phyloP scores from a whole-genome alignment of 441 rosid species.

The Cnidoscolus chayamansa region DNA sequence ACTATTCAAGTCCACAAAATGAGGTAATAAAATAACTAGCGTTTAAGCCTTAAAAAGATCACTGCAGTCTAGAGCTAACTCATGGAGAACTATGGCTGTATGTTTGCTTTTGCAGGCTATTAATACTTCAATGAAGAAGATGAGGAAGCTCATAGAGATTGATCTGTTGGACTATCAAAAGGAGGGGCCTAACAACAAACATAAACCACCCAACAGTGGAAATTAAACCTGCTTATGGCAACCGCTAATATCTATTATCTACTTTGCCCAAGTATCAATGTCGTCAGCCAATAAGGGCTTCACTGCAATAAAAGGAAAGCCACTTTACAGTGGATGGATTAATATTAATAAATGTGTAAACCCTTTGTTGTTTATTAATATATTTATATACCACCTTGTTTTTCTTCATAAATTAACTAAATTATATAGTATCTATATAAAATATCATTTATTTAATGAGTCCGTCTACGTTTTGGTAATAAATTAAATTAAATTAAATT shows the following conservation, averaged over 20 bases:
- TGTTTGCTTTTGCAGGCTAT: conserved; percentile 4
- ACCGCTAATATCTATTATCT: neutral
- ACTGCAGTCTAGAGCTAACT: neutral
- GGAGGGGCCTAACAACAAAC: conserved; percentile 35
- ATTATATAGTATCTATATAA: too few relatives aligned
- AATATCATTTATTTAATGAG: too few relatives aligned
- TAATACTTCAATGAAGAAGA: conserved; percentile 16
- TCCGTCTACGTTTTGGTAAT: too few relatives aligned
- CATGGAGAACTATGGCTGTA: too few relatives aligned
- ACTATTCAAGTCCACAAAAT: conserved; percentile 8
- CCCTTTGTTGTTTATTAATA: neutral
- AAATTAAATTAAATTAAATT: too few relatives aligned
- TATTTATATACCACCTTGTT: too few relatives aligned
- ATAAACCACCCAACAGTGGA: conserved; percentile 34
- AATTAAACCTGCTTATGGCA: neutral
- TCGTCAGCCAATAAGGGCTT: neutral
- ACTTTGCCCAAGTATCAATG: neutral
- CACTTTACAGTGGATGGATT: neutral
- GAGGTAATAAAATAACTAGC: conserved; percentile 18
- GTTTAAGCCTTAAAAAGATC: neutral
- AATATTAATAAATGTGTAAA: neutral
- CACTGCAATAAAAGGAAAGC: neutral
- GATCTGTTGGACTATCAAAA: conserved; percentile 32
- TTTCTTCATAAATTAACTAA: too few relatives aligned
- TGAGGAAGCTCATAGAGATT: conserved; percentile 33